Base-by-base conservation (phyloP, 225 moss, liverwort and hornwort genomes). In the Climacium dendroides region DNA sequence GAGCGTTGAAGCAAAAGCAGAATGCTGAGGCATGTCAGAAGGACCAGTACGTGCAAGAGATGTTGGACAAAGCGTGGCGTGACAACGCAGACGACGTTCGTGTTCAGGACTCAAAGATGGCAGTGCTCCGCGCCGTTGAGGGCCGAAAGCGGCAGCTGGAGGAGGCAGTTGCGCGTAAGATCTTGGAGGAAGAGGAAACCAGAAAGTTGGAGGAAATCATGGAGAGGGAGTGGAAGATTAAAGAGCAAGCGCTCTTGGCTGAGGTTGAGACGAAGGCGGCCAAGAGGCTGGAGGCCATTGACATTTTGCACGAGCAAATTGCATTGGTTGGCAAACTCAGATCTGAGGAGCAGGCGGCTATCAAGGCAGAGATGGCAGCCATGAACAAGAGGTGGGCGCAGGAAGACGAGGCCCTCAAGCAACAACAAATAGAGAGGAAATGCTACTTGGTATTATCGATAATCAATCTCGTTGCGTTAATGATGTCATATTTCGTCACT, bases 31-130 rank as follows among this genome's bases (percentile, higher is more conserved):
- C 91, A 22, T 93, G 91, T 48, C 90, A 91, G 81, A 97, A 94
- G 86, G 97, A 95, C 48, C 94, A 94, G 82, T 97, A 91, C 52
- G 96, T 87, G 54, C 89, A 96, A 84, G 96, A 96, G 73, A 95
- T 95, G 89, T 60, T 97, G 78, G 95, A 95, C 88, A 95, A 94
- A 88, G 94, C 94, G 41, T 99, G 96, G 95, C 96, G 95, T 73
- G 99, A 97, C 70, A 97, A 95, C 55, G 89, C 95, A 29, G 99
- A 99, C 55, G 99, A 99, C 35, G 95, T 97, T 59, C 90, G 97
- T 64, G 87, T 96, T 78, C 96, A 96, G 60, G 99, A 97, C 77
- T 99, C 99, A 15, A 97, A 94, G 89, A 77, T 96, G 91, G 95
- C 96, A 17, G 96, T 99, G 58, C 85, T 87, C 57, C 91, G 97